phyloP scores from a whole-genome alignment of 768 basidiomycete genomes.

The Lentinula aciculospora region DNA sequence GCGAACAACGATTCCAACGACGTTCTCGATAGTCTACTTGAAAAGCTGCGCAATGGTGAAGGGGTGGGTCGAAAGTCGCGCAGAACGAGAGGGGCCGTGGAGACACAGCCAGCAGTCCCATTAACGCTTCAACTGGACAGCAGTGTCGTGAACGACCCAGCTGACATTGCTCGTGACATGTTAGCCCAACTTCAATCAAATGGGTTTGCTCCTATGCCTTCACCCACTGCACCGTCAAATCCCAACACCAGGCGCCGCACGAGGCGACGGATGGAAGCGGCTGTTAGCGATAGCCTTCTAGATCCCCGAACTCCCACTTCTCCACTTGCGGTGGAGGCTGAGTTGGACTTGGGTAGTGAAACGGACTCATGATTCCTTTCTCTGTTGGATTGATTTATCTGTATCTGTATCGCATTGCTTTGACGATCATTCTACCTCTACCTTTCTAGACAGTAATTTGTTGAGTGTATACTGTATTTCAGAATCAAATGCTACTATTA shows the following conservation, averaged over 20 bases:
- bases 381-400: conserved; percentile 10
- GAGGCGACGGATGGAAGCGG: conserved; percentile 22
- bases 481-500: background rate
- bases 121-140: conserved; percentile 28
- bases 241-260: conserved; percentile 28
- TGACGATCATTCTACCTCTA: background rate
- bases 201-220: conserved; percentile 49
- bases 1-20: conserved; percentile 45
- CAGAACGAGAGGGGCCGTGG: conserved; percentile 32
- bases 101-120: conserved; percentile 28
- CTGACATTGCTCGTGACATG: conserved; percentile 68
- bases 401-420: conserved; percentile 27
- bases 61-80: conserved; percentile 52
- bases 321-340: conserved; percentile 6
- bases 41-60: conserved; percentile 68
- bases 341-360: conserved; percentile 6
- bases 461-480: background rate
- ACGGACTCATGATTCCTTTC: conserved; percentile 14
- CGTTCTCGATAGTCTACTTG: conserved; percentile 67
- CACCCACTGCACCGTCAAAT: conserved; percentile 37
- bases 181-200: conserved; percentile 67
- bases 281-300: conserved; percentile 7
- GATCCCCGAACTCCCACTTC: conserved; percentile 17
- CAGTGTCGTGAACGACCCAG: conserved; percentile 29
- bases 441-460: background rate